phyloP scores from a whole-genome alignment of 1,284 basidiomycete genomes.

The Neolentinus lepideus region DNA sequence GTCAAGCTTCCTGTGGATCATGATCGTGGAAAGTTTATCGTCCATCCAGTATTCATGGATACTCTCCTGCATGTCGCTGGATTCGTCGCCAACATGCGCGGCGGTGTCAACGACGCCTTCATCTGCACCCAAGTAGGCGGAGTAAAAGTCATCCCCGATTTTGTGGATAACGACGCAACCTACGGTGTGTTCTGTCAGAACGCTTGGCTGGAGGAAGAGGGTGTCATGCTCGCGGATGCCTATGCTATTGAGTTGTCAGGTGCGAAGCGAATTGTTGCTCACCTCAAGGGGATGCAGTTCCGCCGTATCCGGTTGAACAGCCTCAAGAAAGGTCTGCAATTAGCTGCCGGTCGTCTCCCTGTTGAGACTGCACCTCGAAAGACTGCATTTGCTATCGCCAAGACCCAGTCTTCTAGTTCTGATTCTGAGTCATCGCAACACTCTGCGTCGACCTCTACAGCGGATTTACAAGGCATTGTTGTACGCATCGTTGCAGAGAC shows the following conservation, averaged over 20 bases:
- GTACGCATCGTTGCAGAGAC: constrained; percentile 32
- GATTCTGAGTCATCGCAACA: neutral
- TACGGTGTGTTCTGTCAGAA: constrained; percentile 49
- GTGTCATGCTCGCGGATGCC: constrained; percentile 38
- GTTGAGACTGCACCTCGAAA: neutral
- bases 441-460: constrained; percentile 5
- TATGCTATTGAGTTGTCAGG: constrained; percentile 35
- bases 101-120: constrained; percentile 42
- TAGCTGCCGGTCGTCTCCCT: constrained; percentile 19
- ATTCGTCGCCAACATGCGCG: constrained; percentile 56
- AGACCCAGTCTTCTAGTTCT: neutral
- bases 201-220: constrained; percentile 32
- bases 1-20: constrained; percentile 32
- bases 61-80: constrained; percentile 62
- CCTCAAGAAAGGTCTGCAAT: constrained; percentile 36
- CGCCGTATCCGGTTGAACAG: constrained; percentile 40
- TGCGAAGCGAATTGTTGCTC: constrained; percentile 38
- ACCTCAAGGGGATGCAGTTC: constrained; percentile 49
- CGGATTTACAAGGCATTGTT: constrained; percentile 14
- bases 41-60: constrained; percentile 57
- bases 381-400: neutral
- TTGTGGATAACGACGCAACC: constrained; percentile 30
- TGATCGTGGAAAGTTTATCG: constrained; percentile 27
- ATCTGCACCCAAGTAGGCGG: constrained; percentile 52
- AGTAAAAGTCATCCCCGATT: constrained; percentile 35